Evolutionary conservation across 768 basidiomycete species (phyloP).

Genomic region (Russula compacta): DNA sequence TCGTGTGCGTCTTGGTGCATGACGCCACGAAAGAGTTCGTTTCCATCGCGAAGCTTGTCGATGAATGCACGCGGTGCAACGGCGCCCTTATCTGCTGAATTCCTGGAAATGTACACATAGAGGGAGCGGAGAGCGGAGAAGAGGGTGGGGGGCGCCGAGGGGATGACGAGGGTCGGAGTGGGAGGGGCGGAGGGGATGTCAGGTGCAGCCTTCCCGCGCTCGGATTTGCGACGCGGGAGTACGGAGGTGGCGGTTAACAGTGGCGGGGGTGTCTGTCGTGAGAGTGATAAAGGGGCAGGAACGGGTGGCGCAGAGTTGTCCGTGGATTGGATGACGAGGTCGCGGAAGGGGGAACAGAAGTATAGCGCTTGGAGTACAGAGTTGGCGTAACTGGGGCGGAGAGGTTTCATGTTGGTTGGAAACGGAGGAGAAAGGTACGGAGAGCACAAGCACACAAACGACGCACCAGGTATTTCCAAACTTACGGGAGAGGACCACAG

Average conservation of each 20-base stretch:
- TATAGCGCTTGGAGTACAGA: slow-evolving; percentile 97
- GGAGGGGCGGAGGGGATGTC: slow-evolving; percentile 28
- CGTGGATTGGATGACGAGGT: slow-evolving; percentile 67
- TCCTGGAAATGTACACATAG: slow-evolving; percentile 73
- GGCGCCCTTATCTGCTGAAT: slow-evolving; percentile 72
- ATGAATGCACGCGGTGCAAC: slow-evolving; percentile 88
- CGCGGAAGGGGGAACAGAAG: slow-evolving; percentile 88
- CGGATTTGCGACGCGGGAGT: slow-evolving; percentile 46
- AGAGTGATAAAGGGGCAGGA: slow-evolving; percentile 24
- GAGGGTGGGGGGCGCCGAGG: slow-evolving; percentile 60
- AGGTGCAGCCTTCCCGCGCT: slow-evolving; percentile 38
- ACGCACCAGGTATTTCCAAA: slow-evolving; percentile 93
- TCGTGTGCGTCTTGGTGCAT: slow-evolving; percentile 99
- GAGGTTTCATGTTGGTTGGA: background rate
- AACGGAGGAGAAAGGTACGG: background rate
- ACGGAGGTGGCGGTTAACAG: slow-evolving; percentile 27
- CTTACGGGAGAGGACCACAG: slow-evolving; percentile 31
- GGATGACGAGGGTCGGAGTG: slow-evolving; percentile 37
- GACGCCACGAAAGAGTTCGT: slow-evolving; percentile 81
- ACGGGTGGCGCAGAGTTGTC: slow-evolving; percentile 41
- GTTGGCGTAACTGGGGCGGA: slow-evolving; percentile 75
- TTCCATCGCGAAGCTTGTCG: slow-evolving; percentile 86
- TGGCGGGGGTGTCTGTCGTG: slow-evolving; percentile 22
- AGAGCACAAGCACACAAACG: background rate
- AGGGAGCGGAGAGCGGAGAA: slow-evolving; percentile 92